Evolutionary conservation across 202 grass and related monocot species (phyloP), one percentile per base, ranked within the genome.

Genomic region (Schoenoplectus tabernaemontani): DNA sequence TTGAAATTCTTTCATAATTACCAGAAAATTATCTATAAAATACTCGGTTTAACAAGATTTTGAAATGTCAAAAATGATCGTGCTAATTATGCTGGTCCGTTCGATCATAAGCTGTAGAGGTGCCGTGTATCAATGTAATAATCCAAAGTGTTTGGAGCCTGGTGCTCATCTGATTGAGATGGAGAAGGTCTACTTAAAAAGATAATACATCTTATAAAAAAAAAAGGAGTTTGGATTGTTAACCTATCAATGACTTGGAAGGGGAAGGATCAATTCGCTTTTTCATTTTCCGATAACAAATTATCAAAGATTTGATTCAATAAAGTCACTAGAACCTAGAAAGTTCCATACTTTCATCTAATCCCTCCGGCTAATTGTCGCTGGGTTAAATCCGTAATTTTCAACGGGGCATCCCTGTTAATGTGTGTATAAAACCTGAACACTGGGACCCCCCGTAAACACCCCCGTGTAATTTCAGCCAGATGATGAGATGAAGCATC

Each of bases 311-410:
- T n/a, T n/a, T n/a, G n/a, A n/a, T n/a, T n/a, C n/a, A n/a, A n/a
- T n/a, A n/a, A 0, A 70, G 46, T n/a, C n/a, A n/a, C n/a, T n/a
- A n/a, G n/a, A 48, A 12, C 23, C 67, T 72, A 72, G 67, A 73
- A 73, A 2, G 43, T 73, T 73, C 23, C 68, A 72, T n/a, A n/a
- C n/a, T 74, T n/a, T n/a, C n/a, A n/a, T n/a, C n/a, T n/a, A n/a
- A n/a, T n/a, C n/a, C 70, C 26, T 53, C 26, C 46, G 70, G 39
- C 26, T 46, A 54, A 75, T 43, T 33, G 34, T 38, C 42, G 7
- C 47, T n/a, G 48, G 70, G 47, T 19, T 10, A 54, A 54, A 36
- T 75, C 16, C 28, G 70, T 75, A n/a, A 75, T 75, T 73, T n/a
- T 13, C 28, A 34, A 28, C 28, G 20, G 7, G 37, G 19, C 38